phyloP scores from a whole-genome alignment of 2,329 filamentous ascomycete species.

The Xylaria sp. region DNA sequence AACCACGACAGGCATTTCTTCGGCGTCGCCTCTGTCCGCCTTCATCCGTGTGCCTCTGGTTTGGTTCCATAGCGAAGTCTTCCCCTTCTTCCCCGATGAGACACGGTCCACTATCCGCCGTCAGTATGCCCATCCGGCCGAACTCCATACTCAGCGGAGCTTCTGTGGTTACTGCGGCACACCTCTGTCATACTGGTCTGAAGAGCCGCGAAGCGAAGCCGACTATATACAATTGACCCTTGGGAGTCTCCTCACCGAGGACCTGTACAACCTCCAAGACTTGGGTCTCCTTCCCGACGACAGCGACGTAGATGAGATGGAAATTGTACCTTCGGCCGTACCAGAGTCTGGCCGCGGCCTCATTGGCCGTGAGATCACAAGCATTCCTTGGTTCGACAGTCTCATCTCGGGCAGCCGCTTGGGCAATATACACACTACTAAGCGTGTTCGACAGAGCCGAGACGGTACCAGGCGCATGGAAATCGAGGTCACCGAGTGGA shows the following conservation, averaged over 20 bases:
- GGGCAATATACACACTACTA: slow-evolving; percentile 73
- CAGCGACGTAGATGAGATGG: slow-evolving; percentile 45
- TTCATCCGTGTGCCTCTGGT: slow-evolving; percentile 84
- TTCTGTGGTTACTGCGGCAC: slow-evolving; percentile 96
- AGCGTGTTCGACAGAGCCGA: slow-evolving; percentile 63
- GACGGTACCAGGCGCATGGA: slow-evolving; percentile 76
- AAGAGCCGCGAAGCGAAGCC: slow-evolving; percentile 74
- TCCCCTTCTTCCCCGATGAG: slow-evolving; percentile 83
- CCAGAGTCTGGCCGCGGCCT: slow-evolving; percentile 50
- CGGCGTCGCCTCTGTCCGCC: slow-evolving; percentile 78
- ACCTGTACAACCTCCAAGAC: slow-evolving; percentile 78
- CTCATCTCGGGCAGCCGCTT: slow-evolving; percentile 81
- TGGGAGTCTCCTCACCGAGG: slow-evolving; percentile 78
- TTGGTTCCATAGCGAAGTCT: slow-evolving; percentile 82
- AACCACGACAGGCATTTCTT: slow-evolving; percentile 64
- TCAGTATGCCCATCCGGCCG: slow-evolving; percentile 70
- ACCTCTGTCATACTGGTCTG: slow-evolving; percentile 84
- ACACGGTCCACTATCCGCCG: slow-evolving; percentile 73
- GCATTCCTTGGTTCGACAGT: slow-evolving; percentile 86
- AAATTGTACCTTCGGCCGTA: slow-evolving; percentile 44
- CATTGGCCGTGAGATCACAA: slow-evolving; percentile 70
- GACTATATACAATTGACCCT: slow-evolving; percentile 84
- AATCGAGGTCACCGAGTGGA: slow-evolving; percentile 87
- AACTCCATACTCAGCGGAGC: slow-evolving; percentile 72
- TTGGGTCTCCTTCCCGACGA: slow-evolving; percentile 74